Conservation (phyloP, 257 asterid species). For the Solanum neorickii region DNA sequence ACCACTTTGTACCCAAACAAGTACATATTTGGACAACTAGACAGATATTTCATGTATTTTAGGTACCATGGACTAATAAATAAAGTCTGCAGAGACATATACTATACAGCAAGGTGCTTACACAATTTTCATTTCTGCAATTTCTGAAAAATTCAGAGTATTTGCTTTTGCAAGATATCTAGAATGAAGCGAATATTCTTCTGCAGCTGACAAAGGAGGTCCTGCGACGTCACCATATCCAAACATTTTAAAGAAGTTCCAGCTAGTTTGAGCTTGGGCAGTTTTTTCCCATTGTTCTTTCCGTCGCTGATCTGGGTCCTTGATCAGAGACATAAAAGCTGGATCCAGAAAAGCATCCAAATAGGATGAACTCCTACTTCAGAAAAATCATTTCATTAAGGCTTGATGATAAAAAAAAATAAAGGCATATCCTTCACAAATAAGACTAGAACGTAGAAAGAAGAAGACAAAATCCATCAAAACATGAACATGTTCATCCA, state of each 20-base stretch:
- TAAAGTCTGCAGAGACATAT: not conserved
- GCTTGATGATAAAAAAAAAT: not conserved
- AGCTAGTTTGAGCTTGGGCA: conserved; percentile 67
- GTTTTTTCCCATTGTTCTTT: conserved; percentile 88
- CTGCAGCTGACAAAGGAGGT: conserved; percentile 81
- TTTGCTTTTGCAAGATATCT: conserved; percentile 93
- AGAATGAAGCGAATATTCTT: conserved; percentile 89
- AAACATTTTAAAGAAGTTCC: conserved; percentile 57
- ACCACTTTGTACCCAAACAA: not conserved
- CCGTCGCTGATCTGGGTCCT: conserved; percentile 82
- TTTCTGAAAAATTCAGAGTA: conserved; percentile 74
- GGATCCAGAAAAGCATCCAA: conserved; percentile 87
- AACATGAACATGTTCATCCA: not conserved
- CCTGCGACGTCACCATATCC: conserved; percentile 91
- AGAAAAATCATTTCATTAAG: not conserved
- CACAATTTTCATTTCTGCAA: conserved; percentile 94
- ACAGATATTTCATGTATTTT: not conserved
- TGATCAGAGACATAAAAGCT: conserved; percentile 82
- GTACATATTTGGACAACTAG: not conserved
- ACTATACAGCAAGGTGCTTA: conserved; percentile 22
- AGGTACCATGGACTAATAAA: not conserved
- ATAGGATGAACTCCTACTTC: conserved; percentile 51
- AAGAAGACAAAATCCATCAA: not conserved
- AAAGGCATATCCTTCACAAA: not conserved
- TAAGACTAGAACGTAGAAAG: not conserved